Evolutionary conservation across 1,139 yeast genomes (phyloP).

Genomic region (Yamadazyma membranifaciens): DNA sequence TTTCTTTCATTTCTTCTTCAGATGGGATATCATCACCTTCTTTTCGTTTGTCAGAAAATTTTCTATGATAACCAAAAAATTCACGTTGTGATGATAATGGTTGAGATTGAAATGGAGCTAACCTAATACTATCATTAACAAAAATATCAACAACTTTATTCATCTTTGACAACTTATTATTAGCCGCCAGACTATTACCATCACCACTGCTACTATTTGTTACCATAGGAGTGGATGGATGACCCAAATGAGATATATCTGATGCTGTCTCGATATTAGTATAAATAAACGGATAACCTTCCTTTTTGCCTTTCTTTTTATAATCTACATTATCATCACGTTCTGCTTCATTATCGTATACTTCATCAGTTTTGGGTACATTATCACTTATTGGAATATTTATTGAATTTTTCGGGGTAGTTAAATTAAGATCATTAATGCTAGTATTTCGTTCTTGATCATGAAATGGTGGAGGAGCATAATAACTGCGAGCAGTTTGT

Average conservation of each 20-base stretch:
- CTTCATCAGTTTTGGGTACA: not conserved
- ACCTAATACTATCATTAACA: slow-evolving; percentile 44
- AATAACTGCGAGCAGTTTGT: slow-evolving; percentile 10
- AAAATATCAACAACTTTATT: slow-evolving; percentile 47
- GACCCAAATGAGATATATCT: not conserved
- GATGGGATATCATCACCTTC: slow-evolving; percentile 33
- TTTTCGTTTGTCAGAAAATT: not conserved
- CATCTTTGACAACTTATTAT: not conserved
- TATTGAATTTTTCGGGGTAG: no score
- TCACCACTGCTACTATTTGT: no score
- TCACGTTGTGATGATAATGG: slow-evolving; percentile 56
- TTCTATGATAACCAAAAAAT: slow-evolving; percentile 28
- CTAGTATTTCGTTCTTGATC: not conserved
- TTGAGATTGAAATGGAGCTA: slow-evolving; percentile 54
- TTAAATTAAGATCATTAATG: no score
- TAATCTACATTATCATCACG: not conserved
- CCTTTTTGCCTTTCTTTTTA: not conserved
- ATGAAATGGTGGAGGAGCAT: slow-evolving; percentile 6
- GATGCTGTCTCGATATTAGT: not conserved
- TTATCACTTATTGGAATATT: no score
- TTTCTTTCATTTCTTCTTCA: slow-evolving; percentile 38
- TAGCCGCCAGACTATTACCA: not conserved
- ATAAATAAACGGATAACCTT: slow-evolving; percentile 2
- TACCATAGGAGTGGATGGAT: not conserved
- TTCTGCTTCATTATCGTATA: not conserved